Evolutionary conservation across 1,284 basidiomycete genomes (phyloP), one percentile per base, ranked within the genome.

Genomic region (Trichosporon sp.): DNA sequence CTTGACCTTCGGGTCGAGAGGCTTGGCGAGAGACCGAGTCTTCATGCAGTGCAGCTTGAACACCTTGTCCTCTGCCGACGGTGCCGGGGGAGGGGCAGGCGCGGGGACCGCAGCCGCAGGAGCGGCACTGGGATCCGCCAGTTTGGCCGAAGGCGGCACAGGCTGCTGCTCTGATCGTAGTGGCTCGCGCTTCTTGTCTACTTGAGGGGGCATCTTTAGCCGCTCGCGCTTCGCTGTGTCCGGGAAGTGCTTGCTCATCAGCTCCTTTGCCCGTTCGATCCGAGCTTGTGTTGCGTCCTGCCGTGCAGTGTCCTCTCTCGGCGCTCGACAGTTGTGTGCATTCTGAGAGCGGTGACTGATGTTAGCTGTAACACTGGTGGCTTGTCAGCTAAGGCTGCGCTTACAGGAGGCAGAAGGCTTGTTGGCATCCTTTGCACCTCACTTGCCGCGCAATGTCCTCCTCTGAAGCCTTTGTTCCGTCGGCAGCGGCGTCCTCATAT

Each of bases 41-140:
- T 81, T 82, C 34, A 74, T 67, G 12, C 76, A 21, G 44, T 81
- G 78, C 13, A 81, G 62, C 31, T 82, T 78, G 72, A 73, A 77
- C 42, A 80, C 25, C 63, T 78, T 81, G 12, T 75, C 76, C 27
- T 73, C 73, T 9, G 65, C 67, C 34, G 60, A 53, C 47, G 68
- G 23, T 3, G 44, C 11, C 23, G 29, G 15, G 25, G n/a, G 3
- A 9, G 42, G 27, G 7, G 65, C 7, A n/a, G 68, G 27, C 4
- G 47, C n/a, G 4, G 62, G 23, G 18, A 47, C 23, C 15, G 65
- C 9, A 42, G 18, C 56, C 7, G 27, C 13, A 18, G 38, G 38
- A 60, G 29, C 29, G 1, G 29, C 27, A 31, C 29, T 18, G 32
- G 15, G 13, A 2, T 60, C 31, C 23, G 15, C n/a, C 27, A 18